Conservation (phyloP, 2,329 filamentous ascomycete species). For the Colletotrichum nymphaeae region DNA sequence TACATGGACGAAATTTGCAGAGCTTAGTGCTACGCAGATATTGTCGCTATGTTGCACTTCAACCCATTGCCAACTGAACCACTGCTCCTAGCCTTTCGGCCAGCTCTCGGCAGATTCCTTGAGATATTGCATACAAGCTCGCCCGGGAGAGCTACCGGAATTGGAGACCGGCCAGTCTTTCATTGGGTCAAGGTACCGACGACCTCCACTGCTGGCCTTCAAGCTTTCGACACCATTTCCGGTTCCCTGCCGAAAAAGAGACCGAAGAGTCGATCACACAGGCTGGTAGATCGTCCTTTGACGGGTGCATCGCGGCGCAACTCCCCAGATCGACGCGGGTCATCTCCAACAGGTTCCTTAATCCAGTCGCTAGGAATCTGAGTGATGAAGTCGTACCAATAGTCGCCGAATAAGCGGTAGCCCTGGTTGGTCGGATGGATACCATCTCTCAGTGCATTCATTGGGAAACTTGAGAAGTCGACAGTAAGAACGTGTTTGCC, state of each 20-base stretch:
- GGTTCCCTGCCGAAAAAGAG: not conserved
- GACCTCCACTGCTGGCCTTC: not conserved
- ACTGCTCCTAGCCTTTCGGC: not conserved
- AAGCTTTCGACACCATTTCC: not conserved
- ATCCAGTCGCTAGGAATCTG: conserved; percentile 50
- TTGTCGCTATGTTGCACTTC: not conserved
- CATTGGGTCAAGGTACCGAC: not conserved
- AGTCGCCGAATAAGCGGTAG: conserved; percentile 48
- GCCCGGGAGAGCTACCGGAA: not conserved
- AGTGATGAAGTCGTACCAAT: conserved; percentile 49
- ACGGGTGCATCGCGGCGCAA: not conserved
- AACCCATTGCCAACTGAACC: not conserved
- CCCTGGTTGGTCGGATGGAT: conserved; percentile 49
- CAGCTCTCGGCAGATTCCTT: not conserved
- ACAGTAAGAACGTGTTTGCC: conserved; percentile 46
- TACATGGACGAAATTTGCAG: too few species aligned
- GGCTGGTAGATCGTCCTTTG: not conserved
- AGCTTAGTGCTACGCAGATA: too few species aligned
- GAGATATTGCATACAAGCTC: not conserved
- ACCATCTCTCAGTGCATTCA: conserved; percentile 37
- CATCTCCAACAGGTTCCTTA: conserved; percentile 40
- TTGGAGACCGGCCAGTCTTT: too few species aligned
- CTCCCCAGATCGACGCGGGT: conserved; percentile 2
- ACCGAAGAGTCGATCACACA: not conserved
- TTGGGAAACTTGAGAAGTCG: conserved; percentile 45